Base-by-base conservation (phyloP, 371 early-diverging fungal genomes). In the Apophysomyces elegans region DNA sequence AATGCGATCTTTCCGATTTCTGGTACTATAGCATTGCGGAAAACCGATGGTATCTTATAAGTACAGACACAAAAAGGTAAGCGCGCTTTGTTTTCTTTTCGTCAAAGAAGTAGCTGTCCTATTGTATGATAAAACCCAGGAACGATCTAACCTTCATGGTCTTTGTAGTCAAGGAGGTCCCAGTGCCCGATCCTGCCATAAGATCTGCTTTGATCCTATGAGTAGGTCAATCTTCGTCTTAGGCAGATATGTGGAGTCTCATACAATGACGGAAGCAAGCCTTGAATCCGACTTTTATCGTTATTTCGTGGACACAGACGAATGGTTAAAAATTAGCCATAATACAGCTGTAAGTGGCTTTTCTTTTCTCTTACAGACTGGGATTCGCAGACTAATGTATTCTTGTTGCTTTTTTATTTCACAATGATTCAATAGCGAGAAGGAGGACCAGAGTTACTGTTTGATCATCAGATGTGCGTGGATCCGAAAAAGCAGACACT, bases 401-500 rank as follows among this genome's bases (percentile, higher is more conserved):
- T 26, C 2, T 26, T 0, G 18, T 26, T 26, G 32, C 32, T 2
- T 26, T 26, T 26, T 26, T 26, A 26, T 26, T 26, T 26, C 32
- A 41, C 41, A 41, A 13, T 41, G 11, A 41, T 41, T 0, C 7
- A 37, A 46, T 66, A 80, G 80, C 26, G 45, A 4, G 88, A 93
- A 64, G 89, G 90, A 38, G 98, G 99, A 0, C 98, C 98, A 13
- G 88, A 87, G 46, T 80, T 98, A 11, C 81, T 97, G 16, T 98
- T 90, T 68, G 98, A 98, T 73, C 93, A 97, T 69, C 97, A 98
- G 80, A 95, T 98, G 93, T 90, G 90, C 63, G 78, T 97, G 39
- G 97, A 98, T 67, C 66, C 90, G 5, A 76, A 82, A 4, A 68
- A 72, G 9, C 85, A 88, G 58, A 84, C 82, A 9, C 61, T 98